A percentile compares a stretch with the other conserved stretches of the same genome.
Conservation (phyloP, 177 flowering plant species). For the Tripterygium wilfordii region DNA sequence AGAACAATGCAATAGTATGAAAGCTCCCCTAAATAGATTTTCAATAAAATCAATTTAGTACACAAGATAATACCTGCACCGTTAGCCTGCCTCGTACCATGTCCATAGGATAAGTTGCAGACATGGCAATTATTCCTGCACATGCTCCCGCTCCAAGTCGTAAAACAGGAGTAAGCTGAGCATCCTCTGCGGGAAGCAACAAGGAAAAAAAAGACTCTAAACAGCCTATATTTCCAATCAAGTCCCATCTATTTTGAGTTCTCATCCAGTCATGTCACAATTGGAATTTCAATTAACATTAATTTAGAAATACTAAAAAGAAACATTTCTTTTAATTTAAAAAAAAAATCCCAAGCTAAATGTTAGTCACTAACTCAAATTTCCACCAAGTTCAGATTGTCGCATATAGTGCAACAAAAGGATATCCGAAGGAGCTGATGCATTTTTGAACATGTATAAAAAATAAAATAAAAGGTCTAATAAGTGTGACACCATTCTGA, state of each 20-base stretch:
- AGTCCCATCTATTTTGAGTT: neutral
- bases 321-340: too few relatives aligned
- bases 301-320: neutral
- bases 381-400: too few relatives aligned
- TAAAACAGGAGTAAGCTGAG: conserved; percentile 79
- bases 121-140: conserved; percentile 99
- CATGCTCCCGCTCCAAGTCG: conserved; percentile 99
- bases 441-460: too few relatives aligned
- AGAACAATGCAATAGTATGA: too few relatives aligned
- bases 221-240: neutral
- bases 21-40: too few relatives aligned
- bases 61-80: conserved; percentile 68
- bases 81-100: conserved; percentile 98
- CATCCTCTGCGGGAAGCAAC: conserved; percentile 63
- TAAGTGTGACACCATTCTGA: too few relatives aligned
- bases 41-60: neutral
- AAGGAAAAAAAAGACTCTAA: conserved; percentile 3
- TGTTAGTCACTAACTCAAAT: too few relatives aligned
- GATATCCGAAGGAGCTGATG: too few relatives aligned
- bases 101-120: conserved; percentile 99
- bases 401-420: too few relatives aligned
- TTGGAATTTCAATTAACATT: neutral
- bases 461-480: too few relatives aligned
- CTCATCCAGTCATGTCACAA: neutral
- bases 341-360: too few relatives aligned